phyloP scores from a whole-genome alignment of 306 rosid species.

The Neltuma alba region DNA sequence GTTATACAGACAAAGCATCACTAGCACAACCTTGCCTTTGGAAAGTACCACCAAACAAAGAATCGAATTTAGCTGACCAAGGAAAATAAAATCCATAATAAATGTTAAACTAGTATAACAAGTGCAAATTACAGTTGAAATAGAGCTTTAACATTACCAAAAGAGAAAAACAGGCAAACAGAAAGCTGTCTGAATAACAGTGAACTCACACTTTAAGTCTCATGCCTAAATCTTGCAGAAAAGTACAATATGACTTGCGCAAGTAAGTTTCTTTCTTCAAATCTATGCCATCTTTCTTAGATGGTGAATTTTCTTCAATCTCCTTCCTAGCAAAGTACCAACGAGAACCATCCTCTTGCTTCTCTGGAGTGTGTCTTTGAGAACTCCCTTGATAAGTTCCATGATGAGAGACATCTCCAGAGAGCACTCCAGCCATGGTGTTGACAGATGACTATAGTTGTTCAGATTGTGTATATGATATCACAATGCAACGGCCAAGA shows the following conservation, averaged over 20 bases:
- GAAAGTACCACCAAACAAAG: not conserved
- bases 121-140: constrained; percentile 20
- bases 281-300: constrained; percentile 85
- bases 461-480: constrained; percentile 29
- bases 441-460: constrained; percentile 30
- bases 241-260: constrained; percentile 94
- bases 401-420: constrained; percentile 47
- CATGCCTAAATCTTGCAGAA: constrained; percentile 95
- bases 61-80: not conserved
- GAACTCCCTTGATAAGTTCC: constrained; percentile 48
- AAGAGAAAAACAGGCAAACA: not conserved
- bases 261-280: constrained; percentile 89
- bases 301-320: constrained; percentile 91
- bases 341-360: constrained; percentile 51
- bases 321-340: constrained; percentile 94
- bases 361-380: constrained; percentile 47
- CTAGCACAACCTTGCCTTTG: constrained; percentile 19
- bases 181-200: not conserved
- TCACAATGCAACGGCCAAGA: not conserved
- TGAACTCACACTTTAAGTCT: constrained; percentile 93
- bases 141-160: constrained; percentile 14
- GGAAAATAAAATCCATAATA: not conserved
- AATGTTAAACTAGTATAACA: constrained; percentile 10
- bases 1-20: constrained; percentile 8
- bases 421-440: constrained; percentile 53